phyloP scores from a whole-genome alignment of 768 basidiomycete species.

The Kondoa malvinella region DNA sequence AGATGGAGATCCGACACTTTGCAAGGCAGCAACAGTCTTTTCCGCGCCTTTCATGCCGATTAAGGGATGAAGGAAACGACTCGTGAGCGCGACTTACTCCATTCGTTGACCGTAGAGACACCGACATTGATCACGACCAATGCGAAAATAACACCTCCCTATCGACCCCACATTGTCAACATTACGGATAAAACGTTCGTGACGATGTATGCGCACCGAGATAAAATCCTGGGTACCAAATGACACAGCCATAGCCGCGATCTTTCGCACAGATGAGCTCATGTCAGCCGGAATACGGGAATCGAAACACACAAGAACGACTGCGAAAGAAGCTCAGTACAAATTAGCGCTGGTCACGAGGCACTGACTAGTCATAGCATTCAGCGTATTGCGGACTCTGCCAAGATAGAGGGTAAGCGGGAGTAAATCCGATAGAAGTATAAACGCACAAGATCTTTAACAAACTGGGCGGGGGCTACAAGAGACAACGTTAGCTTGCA shows the following conservation, averaged over 20 bases:
- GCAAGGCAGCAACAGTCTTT: constrained; percentile 34
- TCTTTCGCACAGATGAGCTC: constrained; percentile 15
- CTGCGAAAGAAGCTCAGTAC: constrained; percentile 16
- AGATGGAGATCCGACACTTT: constrained; percentile 33
- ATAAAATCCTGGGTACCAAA: constrained; percentile 44
- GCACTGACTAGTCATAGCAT: constrained; percentile 6
- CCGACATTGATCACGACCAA: constrained; percentile 17
- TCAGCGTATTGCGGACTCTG: constrained; percentile 9
- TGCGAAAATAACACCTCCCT: constrained; percentile 19
- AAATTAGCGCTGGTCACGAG: not conserved
- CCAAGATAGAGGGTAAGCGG: no score
- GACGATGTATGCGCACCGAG: constrained; percentile 25
- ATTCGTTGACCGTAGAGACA: constrained; percentile 18
- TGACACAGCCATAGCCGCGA: constrained; percentile 36
- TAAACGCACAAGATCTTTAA: constrained; percentile 1
- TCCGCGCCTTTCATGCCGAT: constrained; percentile 32
- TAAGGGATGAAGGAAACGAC: not conserved
- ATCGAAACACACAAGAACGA: constrained; percentile 28
- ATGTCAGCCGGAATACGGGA: not conserved
- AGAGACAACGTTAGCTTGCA: no score
- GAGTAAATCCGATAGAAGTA: no score
- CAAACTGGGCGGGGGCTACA: constrained; percentile 8
- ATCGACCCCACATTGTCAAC: not conserved
- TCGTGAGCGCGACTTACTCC: not conserved
- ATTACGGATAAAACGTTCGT: not conserved